Percentiles rank a stretch among this genome's conserved stretches.
Conservation (phyloP, 1,139 yeast genomes). For the Meyerozyma athensensis region DNA sequence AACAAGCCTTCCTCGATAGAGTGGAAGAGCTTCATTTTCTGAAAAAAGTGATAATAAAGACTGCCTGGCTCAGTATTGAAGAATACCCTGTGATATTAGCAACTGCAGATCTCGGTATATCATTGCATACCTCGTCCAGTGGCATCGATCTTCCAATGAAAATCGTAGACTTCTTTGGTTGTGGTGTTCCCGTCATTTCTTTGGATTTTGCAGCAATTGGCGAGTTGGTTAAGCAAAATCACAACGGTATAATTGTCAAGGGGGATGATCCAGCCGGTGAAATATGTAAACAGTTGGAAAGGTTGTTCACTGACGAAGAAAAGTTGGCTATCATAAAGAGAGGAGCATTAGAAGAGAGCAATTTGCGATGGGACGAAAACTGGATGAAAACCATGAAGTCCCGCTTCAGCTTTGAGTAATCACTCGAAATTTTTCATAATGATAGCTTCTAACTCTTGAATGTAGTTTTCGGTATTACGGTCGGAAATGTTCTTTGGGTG, state of each 20-base stretch:
- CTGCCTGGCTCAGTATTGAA: slow-evolving; percentile 74
- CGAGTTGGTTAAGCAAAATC: slow-evolving; percentile 49
- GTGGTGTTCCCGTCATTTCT: slow-evolving; percentile 89
- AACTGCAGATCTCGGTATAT: slow-evolving; percentile 81
- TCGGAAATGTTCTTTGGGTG: slow-evolving; percentile 33
- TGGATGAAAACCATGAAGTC: slow-evolving; percentile 46
- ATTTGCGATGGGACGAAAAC: slow-evolving; percentile 66
- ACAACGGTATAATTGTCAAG: slow-evolving; percentile 41
- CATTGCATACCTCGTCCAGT: slow-evolving; percentile 85
- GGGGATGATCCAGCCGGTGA: slow-evolving; percentile 39
- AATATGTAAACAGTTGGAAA: slow-evolving; percentile 45
- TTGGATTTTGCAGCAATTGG: slow-evolving; percentile 67
- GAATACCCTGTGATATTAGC: slow-evolving; percentile 78
- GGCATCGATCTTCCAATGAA: slow-evolving; percentile 98
- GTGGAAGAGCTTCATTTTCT: slow-evolving; percentile 41
- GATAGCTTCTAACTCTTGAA: not conserved
- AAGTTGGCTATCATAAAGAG: slow-evolving; percentile 36
- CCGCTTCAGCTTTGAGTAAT: slow-evolving; percentile 14
- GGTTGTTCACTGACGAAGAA: slow-evolving; percentile 39
- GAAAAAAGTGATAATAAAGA: slow-evolving; percentile 47
- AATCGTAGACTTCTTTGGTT: slow-evolving; percentile 92
- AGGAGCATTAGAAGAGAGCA: slow-evolving; percentile 72
- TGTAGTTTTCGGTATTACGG: slow-evolving; percentile 21
- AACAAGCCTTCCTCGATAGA: slow-evolving; percentile 41
- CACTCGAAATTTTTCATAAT: not conserved